Base-by-base conservation (phyloP, 83 land plant genomes). In the Larix sibirica region DNA sequence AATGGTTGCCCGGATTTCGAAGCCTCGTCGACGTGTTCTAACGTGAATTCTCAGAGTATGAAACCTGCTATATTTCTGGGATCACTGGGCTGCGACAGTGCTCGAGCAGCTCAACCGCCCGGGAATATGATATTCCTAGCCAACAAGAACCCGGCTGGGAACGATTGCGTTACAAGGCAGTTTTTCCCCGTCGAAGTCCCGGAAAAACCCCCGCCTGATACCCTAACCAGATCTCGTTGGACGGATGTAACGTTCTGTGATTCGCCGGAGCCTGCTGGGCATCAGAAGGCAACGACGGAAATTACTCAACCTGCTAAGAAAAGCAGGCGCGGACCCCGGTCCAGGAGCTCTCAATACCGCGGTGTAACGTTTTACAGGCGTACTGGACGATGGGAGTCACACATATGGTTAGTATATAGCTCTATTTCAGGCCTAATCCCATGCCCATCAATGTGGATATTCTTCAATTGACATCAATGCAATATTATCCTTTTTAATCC, bases 361-460 rank as follows among this genome's bases (percentile, higher is more conserved):
- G 94, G 95, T 0, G 95, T 93, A 38, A 94, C 94, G 2, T 94
- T 89, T 81, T 94, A 91, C 88, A 87, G 96, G 80, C 71, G 94
- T 9, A 94, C 96, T 28, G 94, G 92, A 40, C 92, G 92, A 4
- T 91, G 96, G 92, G 96, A 94, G 79, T 90, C 96, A 1, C 95
- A 93, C 65, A 93, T 93, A 21, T 93, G 95, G 95, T 91, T 21
- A 65, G 68, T 54, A 12, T 50, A 50, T 50, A 50, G 13, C 56
- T 9, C 56, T 50, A 50, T 54, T 12, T 54, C 58, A 54, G 58
- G 58, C 58, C 58, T 54, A 54, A 54, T 54, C 16, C 58, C 56
- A 50, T 50, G 56, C 13, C 56, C 9, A 0, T 54, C 16, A 54
- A 54, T 54, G 58, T 54, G 58, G 58, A 54, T 42, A 54, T 54